Evolutionary conservation across 2,329 filamentous ascomycete genomes (phyloP).

Genomic region (Fusarium miscanthi): DNA sequence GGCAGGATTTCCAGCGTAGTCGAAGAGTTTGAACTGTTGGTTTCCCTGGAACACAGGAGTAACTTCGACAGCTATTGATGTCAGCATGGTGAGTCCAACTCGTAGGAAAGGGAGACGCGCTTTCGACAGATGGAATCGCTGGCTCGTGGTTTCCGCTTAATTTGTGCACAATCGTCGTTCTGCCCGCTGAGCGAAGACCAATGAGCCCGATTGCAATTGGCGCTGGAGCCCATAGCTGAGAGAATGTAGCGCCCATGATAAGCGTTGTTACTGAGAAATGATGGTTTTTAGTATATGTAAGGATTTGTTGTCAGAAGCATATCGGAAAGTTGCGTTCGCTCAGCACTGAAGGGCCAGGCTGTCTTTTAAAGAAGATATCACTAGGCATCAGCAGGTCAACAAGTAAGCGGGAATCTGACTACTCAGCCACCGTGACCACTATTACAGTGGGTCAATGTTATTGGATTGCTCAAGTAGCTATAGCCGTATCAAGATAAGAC

Average conservation of each 20-base stretch:
- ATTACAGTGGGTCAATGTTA: too few relatives aligned
- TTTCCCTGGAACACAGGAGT: neutral
- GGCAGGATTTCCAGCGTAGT: neutral
- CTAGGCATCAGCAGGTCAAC: too few relatives aligned
- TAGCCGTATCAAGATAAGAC: too few relatives aligned
- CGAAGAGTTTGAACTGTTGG: neutral
- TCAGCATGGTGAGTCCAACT: neutral
- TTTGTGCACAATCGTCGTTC: neutral
- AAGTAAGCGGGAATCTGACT: too few relatives aligned
- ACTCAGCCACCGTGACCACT: too few relatives aligned
- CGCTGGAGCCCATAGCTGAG: neutral
- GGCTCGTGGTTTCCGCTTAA: neutral
- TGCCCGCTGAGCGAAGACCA: neutral
- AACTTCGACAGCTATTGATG: neutral
- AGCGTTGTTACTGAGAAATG: too few relatives aligned
- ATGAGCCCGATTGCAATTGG: neutral
- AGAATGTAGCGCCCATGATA: neutral
- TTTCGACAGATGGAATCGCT: fast-evolving
- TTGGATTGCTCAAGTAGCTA: too few relatives aligned
- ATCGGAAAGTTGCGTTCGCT: too few relatives aligned
- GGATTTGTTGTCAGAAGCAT: too few relatives aligned
- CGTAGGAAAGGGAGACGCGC: neutral
- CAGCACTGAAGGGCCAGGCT: too few relatives aligned
- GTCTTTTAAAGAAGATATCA: too few relatives aligned
- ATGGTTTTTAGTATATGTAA: neutral